A percentile compares a stretch with the other conserved stretches of the same genome.
phyloP scores from a whole-genome alignment of 345 rosid genomes.

The Brassica napus region DNA sequence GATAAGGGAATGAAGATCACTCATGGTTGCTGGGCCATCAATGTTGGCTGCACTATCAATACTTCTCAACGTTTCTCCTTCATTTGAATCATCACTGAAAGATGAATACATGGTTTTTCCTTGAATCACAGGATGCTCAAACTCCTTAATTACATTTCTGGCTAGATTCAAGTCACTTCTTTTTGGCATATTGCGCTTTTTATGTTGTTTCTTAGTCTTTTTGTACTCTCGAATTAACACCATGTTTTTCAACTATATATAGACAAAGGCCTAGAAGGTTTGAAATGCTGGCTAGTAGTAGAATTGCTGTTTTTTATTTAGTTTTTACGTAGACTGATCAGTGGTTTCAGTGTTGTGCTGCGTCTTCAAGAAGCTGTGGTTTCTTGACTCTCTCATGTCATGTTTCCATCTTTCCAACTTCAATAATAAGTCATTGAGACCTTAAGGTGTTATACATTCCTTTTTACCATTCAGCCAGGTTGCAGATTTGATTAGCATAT shows the following conservation, averaged over 20 bases:
- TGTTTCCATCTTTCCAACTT: constrained; percentile 19
- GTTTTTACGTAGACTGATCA: constrained; percentile 12
- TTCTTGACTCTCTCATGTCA: constrained; percentile 14
- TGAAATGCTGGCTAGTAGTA: neutral
- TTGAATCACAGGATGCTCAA: no score
- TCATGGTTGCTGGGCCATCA: no score
- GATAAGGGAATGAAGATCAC: no score
- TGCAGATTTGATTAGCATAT: constrained; percentile 11
- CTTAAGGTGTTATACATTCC: neutral
- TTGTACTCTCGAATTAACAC: no score
- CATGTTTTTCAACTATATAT: neutral
- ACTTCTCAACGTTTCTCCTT: no score
- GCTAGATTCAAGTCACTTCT: no score
- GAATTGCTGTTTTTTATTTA: constrained; percentile 1
- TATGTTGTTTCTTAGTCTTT: no score
- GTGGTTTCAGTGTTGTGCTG: constrained; percentile 23
- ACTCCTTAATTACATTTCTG: no score
- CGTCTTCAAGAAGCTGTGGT: constrained; percentile 25
- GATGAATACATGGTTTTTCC: no score
- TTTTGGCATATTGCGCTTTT: no score
- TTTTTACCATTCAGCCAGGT: neutral
- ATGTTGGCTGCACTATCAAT: no score
- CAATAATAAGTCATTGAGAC: constrained; percentile 19
- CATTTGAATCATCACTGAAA: no score
- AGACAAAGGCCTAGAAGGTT: neutral